Conservation (phyloP, 1,284 basidiomycete species). For the Lentinula novae-zelandiae region DNA sequence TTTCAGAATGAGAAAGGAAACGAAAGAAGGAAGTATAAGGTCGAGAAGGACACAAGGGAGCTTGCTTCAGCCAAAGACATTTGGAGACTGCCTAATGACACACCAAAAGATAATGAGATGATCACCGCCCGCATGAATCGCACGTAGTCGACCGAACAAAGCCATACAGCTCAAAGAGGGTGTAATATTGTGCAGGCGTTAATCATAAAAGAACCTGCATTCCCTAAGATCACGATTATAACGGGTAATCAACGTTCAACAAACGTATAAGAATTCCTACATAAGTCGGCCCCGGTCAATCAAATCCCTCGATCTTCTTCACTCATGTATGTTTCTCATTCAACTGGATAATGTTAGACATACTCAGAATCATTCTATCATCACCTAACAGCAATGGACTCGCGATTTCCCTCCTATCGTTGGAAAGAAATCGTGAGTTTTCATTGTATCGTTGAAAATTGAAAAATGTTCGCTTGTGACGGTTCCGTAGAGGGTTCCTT, state of each 20-base stretch:
- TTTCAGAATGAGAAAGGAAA: not conserved
- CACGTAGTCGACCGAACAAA: constrained; percentile 1
- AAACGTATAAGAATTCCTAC: constrained; percentile 14
- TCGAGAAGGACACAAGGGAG: not conserved
- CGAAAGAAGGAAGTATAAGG: not conserved
- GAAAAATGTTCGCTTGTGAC: not conserved
- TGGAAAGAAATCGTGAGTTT: not conserved
- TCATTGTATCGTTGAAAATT: not conserved
- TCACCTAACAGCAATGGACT: too few relatives aligned
- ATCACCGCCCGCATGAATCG: constrained; percentile 5
- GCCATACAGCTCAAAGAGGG: not conserved
- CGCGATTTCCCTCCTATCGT: too few relatives aligned
- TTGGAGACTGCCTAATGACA: not conserved
- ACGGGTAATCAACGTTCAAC: constrained; percentile 17
- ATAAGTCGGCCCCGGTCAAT: not conserved
- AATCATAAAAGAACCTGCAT: not conserved
- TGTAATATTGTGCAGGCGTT: not conserved
- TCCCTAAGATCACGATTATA: constrained; percentile 26
- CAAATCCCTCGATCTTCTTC: not conserved
- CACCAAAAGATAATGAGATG: not conserved
- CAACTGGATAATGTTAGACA: not conserved
- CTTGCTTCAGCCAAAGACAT: not conserved
- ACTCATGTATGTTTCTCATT: not conserved
- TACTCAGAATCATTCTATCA: not conserved
- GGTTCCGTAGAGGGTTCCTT: not conserved